These are phyloP conservation scores for Hymenoscyphus repandus DNA, from an alignment of 2,329 filamentous ascomycete species.

Conservation along the genomic window DNA sequence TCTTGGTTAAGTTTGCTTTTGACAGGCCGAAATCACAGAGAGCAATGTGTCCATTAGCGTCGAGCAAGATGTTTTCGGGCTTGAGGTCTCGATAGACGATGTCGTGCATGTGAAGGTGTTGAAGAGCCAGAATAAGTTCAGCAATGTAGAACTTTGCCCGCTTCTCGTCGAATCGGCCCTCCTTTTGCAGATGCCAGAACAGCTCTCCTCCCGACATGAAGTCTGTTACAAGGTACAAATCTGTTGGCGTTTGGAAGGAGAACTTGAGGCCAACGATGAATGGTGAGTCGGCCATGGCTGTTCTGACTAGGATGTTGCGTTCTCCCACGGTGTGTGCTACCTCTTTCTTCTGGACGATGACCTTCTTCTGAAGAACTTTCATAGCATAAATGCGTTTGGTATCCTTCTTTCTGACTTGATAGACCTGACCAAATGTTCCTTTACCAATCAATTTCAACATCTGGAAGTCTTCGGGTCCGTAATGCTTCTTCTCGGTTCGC, in stretches of 20 bases:
- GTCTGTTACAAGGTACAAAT: conserved; percentile 96
- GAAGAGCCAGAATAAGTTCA: conserved; percentile 88
- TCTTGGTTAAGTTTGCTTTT: conserved; percentile 94
- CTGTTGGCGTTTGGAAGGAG: conserved; percentile 95
- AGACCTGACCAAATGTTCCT: conserved; percentile 96
- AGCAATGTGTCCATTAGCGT: conserved; percentile 96
- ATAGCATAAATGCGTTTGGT: conserved; percentile 95
- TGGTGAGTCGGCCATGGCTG: conserved; percentile 80
- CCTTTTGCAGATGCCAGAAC: conserved; percentile 98
- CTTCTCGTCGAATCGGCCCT: conserved; percentile 90
- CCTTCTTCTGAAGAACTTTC: conserved; percentile 99
- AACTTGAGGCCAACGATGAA: conserved; percentile 99
- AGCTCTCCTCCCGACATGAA: conserved; percentile 99
- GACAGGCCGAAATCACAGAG: conserved; percentile 96
- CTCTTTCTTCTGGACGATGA: conserved; percentile 99
- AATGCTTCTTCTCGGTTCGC: conserved; percentile 81
- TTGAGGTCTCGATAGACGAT: conserved; percentile 98
- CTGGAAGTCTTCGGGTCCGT: conserved; percentile 91
- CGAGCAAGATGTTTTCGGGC: conserved; percentile 93
- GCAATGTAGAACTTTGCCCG: conserved; percentile 98
- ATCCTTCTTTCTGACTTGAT: conserved; percentile 96
- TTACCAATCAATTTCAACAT: conserved; percentile 96
- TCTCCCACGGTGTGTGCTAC: conserved; percentile 96
- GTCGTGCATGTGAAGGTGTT: conserved; percentile 93
- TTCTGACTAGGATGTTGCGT: conserved; percentile 93